Evolutionary conservation across 1,284 basidiomycete species (phyloP).

Genomic region (Ceratobasidium sp.): DNA sequence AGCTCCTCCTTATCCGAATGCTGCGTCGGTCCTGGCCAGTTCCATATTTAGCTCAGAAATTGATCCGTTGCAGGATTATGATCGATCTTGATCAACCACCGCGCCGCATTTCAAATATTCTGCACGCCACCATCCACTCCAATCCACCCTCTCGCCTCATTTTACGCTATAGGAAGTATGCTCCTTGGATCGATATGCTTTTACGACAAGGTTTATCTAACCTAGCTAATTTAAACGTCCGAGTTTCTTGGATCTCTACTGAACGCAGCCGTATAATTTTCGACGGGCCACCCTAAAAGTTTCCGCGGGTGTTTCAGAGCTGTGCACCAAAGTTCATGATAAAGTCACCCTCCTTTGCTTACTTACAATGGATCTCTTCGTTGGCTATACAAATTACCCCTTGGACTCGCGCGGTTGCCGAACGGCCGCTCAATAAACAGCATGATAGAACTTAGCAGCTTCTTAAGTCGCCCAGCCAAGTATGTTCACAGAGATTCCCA

Average conservation of each 20-base stretch:
- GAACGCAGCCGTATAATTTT: background rate
- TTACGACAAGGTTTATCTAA: too few species aligned
- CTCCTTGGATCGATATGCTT: too few species aligned
- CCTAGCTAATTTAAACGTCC: background rate
- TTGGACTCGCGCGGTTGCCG: background rate
- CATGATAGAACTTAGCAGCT: background rate
- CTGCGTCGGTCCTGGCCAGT: background rate
- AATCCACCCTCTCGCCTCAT: too few species aligned
- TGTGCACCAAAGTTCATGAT: background rate
- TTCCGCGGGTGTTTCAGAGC: background rate
- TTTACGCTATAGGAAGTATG: too few species aligned
- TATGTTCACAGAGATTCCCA: background rate
- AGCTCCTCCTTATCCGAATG: background rate
- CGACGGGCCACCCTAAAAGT: background rate
- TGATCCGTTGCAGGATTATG: too few species aligned
- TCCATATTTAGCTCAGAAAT: background rate
- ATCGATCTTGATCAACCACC: too few species aligned
- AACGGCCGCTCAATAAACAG: background rate
- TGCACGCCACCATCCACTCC: too few species aligned
- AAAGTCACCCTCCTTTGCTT: background rate
- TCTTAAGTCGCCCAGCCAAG: background rate
- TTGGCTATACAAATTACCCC: background rate
- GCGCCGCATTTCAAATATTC: too few species aligned
- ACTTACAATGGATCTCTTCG: background rate
- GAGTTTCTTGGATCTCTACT: background rate